Evolutionary conservation across 176 grass and related monocot genomes (phyloP), one percentile per base, ranked within the genome.

Genomic region (Melocanna baccifera): DNA sequence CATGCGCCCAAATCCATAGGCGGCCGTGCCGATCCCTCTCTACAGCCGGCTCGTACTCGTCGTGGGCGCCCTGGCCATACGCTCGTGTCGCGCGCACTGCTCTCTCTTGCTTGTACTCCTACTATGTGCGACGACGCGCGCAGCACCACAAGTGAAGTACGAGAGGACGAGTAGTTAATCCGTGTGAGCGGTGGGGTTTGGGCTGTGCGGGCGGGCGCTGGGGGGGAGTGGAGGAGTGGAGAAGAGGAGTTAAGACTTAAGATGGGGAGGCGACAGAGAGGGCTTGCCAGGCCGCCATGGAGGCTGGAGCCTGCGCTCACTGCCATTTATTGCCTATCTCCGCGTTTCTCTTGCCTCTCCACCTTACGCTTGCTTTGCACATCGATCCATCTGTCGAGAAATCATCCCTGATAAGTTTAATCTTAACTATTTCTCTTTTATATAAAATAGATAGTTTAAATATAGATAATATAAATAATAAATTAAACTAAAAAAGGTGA

Each of bases 281-380:
- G 90, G 66, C 81, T 92, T 98, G 95, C 92, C 79, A 93, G 92
- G 95, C 95, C 95, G 95, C 95, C 96, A 98, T 90, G 83, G 90
- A 80, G 86, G 80, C 90, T 90, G 83, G 90, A 80, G 86, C 87
- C 90, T 94, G 91, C 90, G 61, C 77, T 71, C 86, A 81, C 86
- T 90, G 46, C 80, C 89, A 92, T 93, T 98, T 91, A 94, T 87
- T 94, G 81, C 91, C 82, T 75, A 30, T 68, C 78, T n/a, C n/a
- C 4, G 30, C 36, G 18, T 25, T 78, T 78, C 58, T 29, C 25
- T 64, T 11, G 71, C 23, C 62, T 25, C 55, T 48, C 76, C 57
- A 1, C 41, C 46, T 6, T 23, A 28, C 14, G 12, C 75, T 29
- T 55, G 34, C 64, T 53, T 62, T 64, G 72, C 50, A n/a, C n/a